Conservation (phyloP, 345 rosid species). For the Eucalyptus curtisii region DNA sequence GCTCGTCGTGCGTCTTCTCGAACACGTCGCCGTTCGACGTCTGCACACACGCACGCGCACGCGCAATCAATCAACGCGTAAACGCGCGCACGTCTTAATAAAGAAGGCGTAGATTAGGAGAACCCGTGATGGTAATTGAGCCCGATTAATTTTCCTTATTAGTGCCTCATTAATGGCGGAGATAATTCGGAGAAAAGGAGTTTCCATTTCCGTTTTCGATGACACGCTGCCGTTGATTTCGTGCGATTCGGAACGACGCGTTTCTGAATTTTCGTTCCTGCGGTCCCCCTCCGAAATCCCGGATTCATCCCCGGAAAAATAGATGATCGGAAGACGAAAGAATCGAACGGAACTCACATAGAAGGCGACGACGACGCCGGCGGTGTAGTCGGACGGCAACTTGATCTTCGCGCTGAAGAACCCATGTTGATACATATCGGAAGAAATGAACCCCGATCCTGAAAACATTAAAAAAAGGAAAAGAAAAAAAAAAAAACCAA, state of each 20-base stretch:
- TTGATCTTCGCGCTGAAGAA: constrained; percentile 89
- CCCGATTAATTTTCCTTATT: neutral
- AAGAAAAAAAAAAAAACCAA: neutral
- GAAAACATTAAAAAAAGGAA: neutral
- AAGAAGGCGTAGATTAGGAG: neutral
- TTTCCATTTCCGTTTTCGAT: neutral
- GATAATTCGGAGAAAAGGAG: neutral
- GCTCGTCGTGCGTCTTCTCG: constrained; percentile 83
- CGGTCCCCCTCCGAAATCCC: neutral
- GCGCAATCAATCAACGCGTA: neutral
- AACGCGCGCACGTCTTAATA: neutral
- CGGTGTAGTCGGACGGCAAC: constrained; percentile 71
- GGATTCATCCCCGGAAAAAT: neutral
- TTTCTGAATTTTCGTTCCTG: neutral
- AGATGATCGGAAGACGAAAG: neutral
- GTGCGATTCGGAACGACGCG: neutral
- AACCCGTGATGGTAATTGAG: neutral
- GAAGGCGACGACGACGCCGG: constrained; percentile 91
- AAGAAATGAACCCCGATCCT: constrained; percentile 94
- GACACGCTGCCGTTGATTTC: neutral
- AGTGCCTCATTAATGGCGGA: neutral
- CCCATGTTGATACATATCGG: constrained; percentile 79
- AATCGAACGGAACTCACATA: constrained; percentile 32
- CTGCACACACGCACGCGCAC: constrained; percentile 7
- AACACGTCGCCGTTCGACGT: constrained; percentile 85